phyloP scores from a whole-genome alignment of 2,329 filamentous ascomycete species.

The Mariannaea sp. region DNA sequence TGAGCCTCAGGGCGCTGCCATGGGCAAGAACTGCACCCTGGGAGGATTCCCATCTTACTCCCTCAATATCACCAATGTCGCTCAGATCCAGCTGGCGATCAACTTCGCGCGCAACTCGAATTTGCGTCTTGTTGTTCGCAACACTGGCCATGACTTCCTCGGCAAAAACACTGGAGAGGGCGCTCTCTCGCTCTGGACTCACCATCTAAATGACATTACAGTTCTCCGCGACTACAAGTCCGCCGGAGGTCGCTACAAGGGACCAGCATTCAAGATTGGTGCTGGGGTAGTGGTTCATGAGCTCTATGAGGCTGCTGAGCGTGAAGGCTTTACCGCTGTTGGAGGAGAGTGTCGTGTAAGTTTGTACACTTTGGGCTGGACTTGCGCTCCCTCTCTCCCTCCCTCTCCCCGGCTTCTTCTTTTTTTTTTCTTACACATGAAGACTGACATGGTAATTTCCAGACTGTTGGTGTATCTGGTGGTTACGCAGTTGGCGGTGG shows the following conservation, averaged over 20 bases:
- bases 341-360: constrained; percentile 54
- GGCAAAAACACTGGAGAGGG: constrained; percentile 64
- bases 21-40: constrained; percentile 40
- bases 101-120: constrained; percentile 52
- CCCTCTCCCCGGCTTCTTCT: too few species aligned
- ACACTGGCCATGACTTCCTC: constrained; percentile 55
- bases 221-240: constrained; percentile 34
- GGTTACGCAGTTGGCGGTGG: constrained; percentile 48
- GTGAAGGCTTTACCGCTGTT: constrained; percentile 53
- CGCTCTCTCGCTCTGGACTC: constrained; percentile 60
- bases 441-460: background rate
- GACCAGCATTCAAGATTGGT: constrained; percentile 59
- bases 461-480: constrained; percentile 39
- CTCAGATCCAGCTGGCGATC: constrained; percentile 51
- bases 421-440: too few species aligned
- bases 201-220: constrained; percentile 52
- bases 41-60: constrained; percentile 50
- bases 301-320: constrained; percentile 55
- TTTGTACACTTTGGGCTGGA: background rate
- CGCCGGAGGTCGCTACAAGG: constrained; percentile 40
- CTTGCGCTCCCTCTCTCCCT: too few species aligned
- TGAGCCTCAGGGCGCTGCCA: constrained; percentile 34
- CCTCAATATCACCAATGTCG: constrained; percentile 46
- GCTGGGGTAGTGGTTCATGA: constrained; percentile 59
- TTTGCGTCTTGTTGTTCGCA: constrained; percentile 51